phyloP scores from a whole-genome alignment of 805 yeast genomes.

The Wickerhamiella alocasiicola region DNA sequence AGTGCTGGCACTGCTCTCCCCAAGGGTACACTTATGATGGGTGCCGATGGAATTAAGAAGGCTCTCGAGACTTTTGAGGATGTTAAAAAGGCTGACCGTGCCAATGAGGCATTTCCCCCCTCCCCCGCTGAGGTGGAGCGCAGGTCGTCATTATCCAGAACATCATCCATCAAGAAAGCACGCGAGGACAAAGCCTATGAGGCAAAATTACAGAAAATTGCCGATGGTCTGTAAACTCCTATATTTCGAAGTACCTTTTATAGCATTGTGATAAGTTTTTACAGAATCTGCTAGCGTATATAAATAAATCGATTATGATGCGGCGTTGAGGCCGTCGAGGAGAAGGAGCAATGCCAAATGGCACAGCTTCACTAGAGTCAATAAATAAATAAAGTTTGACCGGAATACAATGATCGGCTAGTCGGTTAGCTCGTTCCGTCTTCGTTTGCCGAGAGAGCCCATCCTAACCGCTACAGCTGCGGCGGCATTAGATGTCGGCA shows the following conservation, averaged over 20 bases:
- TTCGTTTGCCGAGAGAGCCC: conserved; percentile 3
- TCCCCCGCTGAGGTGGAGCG: conserved; percentile 41
- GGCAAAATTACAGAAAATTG: conserved; percentile 8
- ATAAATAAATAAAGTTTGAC: neutral
- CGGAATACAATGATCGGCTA: neutral
- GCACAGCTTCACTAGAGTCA: neutral
- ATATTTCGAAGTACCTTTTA: too few species aligned
- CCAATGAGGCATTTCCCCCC: conserved; percentile 86
- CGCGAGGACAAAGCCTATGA: conserved; percentile 12
- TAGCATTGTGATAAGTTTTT: too few species aligned
- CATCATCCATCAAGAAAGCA: conserved; percentile 21
- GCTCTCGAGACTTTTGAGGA: conserved; percentile 67
- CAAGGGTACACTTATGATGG: conserved; percentile 72
- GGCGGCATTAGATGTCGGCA: neutral
- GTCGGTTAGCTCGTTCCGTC: neutral
- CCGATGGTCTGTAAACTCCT: conserved; percentile 9
- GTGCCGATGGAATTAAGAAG: conserved; percentile 62
- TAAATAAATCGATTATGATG: too few species aligned
- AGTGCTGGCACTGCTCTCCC: conserved; percentile 71
- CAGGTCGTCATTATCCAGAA: conserved; percentile 36
- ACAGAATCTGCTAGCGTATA: too few species aligned
- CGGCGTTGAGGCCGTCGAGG: too few species aligned
- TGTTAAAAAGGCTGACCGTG: conserved; percentile 66
- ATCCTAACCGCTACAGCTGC: conserved; percentile 6
- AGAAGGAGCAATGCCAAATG: too few species aligned